Conservation (phyloP, 2,329 filamentous ascomycete species). For the Aspergillus udagawae region DNA sequence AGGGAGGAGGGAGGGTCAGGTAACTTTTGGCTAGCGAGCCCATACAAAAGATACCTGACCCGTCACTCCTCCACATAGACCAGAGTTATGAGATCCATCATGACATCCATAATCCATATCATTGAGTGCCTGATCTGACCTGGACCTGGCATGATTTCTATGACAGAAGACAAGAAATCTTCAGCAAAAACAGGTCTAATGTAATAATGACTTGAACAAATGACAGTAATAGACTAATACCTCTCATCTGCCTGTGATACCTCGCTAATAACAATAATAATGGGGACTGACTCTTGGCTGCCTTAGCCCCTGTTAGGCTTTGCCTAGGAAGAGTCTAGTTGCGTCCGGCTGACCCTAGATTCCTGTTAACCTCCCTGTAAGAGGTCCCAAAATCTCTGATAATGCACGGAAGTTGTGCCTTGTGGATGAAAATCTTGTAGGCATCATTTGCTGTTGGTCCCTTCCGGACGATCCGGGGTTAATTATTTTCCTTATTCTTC, state of each 20-base stretch:
- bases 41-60: not conserved
- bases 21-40: not conserved
- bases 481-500: not conserved
- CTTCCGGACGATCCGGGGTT: constrained; percentile 7
- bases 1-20: not conserved
- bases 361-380: too few species aligned
- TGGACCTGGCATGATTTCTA: too few species aligned
- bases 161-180: too few species aligned
- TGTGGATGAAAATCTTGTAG: not conserved
- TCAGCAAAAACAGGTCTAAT: too few species aligned
- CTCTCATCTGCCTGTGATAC: not conserved
- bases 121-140: too few species aligned
- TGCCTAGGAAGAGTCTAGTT: too few species aligned
- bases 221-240: not conserved
- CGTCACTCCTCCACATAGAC: too few species aligned
- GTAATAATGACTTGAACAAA: not conserved
- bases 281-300: too few species aligned
- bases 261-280: not conserved
- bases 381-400: too few species aligned
- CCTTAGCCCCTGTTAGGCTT: not conserved
- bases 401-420: not conserved
- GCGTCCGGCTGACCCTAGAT: too few species aligned
- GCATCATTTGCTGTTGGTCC: not conserved
- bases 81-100: too few species aligned
- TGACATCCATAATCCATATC: too few species aligned